Conservation (phyloP, 495 filamentous ascomycete genomes). For the Penicillium cinerascens region DNA sequence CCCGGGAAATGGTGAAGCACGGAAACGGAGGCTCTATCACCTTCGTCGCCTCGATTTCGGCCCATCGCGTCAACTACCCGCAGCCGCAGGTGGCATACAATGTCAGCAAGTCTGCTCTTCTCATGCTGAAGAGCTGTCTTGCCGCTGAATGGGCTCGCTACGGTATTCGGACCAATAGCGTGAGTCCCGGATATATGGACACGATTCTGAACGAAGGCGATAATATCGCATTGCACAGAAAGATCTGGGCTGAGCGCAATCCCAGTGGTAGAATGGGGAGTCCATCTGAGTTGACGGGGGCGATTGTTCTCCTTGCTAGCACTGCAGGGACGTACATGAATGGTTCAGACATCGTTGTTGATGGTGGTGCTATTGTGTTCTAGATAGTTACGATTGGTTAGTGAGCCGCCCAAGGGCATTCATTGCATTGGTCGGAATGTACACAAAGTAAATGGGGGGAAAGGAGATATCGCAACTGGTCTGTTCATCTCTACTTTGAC, state of each 20-base stretch:
- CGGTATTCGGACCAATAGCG: conserved; percentile 65
- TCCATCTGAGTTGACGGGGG: conserved; percentile 73
- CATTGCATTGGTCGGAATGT: not conserved
- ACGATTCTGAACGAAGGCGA: conserved; percentile 61
- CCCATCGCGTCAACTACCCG: conserved; percentile 62
- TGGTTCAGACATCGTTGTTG: conserved; percentile 63
- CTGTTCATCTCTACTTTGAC: no score
- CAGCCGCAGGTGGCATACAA: conserved; percentile 71
- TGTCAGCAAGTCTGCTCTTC: conserved; percentile 61
- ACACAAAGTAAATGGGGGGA: not conserved
- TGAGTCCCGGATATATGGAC: conserved; percentile 77
- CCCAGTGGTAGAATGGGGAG: conserved; percentile 69
- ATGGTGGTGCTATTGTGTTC: conserved; percentile 31
- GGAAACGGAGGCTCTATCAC: conserved; percentile 59
- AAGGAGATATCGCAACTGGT: no score
- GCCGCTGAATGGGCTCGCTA: conserved; percentile 64
- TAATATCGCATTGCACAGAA: conserved; percentile 53
- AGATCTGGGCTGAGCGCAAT: conserved; percentile 71
- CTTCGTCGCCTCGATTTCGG: conserved; percentile 66
- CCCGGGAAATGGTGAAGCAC: conserved; percentile 48
- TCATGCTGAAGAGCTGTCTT: conserved; percentile 56
- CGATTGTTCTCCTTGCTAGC: conserved; percentile 74
- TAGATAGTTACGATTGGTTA: not conserved
- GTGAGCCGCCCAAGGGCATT: not conserved
- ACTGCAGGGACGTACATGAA: conserved; percentile 75